A percentile compares a stretch with the other conserved stretches of the same genome.
Conservation (phyloP, 441 rosid species). For the Oxalis stricta region DNA sequence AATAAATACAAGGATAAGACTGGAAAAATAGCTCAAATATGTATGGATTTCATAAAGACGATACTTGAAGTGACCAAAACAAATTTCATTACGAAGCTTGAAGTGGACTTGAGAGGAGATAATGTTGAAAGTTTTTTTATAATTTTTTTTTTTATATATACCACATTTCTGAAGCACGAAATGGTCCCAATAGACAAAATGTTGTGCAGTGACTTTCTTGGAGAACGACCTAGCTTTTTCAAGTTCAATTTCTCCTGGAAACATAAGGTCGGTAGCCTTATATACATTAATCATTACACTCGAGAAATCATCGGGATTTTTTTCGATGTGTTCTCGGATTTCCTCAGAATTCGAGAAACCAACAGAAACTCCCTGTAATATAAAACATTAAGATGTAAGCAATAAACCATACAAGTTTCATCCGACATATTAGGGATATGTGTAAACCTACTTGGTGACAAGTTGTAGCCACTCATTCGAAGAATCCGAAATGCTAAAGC, state of each 20-base stretch:
- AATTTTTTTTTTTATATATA: too few species aligned
- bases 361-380: constrained; percentile 35
- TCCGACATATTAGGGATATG: too few species aligned
- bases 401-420: background rate
- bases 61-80: too few species aligned
- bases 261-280: constrained; percentile 44
- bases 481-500: constrained; percentile 41
- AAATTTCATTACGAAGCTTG: too few species aligned
- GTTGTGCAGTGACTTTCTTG: constrained; percentile 26
- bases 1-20: too few species aligned
- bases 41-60: too few species aligned
- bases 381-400: background rate
- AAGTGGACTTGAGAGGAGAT: too few species aligned
- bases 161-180: too few species aligned
- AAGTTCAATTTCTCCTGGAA: constrained; percentile 29
- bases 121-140: too few species aligned
- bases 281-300: constrained; percentile 29
- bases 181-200: background rate
- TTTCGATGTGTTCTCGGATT: constrained; percentile 14
- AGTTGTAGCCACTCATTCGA: constrained; percentile 30
- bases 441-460: constrained; percentile 35
- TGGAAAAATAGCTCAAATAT: too few species aligned
- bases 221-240: constrained; percentile 34
- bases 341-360: constrained; percentile 34
- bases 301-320: constrained; percentile 17